phyloP scores from a whole-genome alignment of 208 protist species.

The Blechomonas ayalai region DNA sequence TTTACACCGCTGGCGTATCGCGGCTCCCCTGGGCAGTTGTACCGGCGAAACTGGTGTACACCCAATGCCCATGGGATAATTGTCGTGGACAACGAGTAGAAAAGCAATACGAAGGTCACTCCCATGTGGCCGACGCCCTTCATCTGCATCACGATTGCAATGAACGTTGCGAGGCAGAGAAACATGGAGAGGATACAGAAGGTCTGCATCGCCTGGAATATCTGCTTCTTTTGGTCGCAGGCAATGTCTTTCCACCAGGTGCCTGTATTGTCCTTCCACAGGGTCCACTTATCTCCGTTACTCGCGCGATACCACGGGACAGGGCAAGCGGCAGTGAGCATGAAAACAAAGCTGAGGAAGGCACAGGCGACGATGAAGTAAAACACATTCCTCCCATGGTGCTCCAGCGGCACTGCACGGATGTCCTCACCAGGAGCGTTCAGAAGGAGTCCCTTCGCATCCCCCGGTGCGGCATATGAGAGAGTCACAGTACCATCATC shows the following conservation, averaged over 20 bases:
- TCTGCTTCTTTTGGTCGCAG: slow-evolving; percentile 33
- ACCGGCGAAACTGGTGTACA: slow-evolving; percentile 42
- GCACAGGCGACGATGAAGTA: slow-evolving; percentile 20
- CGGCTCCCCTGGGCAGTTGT: slow-evolving; percentile 27
- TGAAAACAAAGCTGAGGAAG: slow-evolving; percentile 30
- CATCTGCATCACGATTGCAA: slow-evolving; percentile 25
- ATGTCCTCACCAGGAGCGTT: slow-evolving; percentile 21
- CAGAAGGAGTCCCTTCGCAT: slow-evolving; percentile 1
- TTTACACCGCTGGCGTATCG: slow-evolving; percentile 21
- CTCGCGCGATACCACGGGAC: slow-evolving; percentile 28
- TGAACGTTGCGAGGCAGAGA: slow-evolving; percentile 15
- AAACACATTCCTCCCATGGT: slow-evolving; percentile 18
- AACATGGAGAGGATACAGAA: slow-evolving; percentile 30
- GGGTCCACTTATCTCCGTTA: slow-evolving; percentile 31
- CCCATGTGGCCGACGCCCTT: slow-evolving; percentile 28
- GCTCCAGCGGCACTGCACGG: slow-evolving; percentile 14
- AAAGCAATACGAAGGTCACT: slow-evolving; percentile 17
- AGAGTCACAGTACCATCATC: too few relatives aligned
- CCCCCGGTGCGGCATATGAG: too few relatives aligned
- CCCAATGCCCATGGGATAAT: slow-evolving; percentile 32
- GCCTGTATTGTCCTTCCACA: slow-evolving; percentile 25
- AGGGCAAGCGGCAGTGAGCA: slow-evolving; percentile 33
- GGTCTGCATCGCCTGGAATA: slow-evolving; percentile 39
- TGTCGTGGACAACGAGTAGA: slow-evolving; percentile 14
- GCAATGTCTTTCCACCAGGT: slow-evolving; percentile 16